Evolutionary conservation across 768 basidiomycete species (phyloP), one percentile per base, ranked within the genome.

Genomic region (Psilocybe tampanensis): DNA sequence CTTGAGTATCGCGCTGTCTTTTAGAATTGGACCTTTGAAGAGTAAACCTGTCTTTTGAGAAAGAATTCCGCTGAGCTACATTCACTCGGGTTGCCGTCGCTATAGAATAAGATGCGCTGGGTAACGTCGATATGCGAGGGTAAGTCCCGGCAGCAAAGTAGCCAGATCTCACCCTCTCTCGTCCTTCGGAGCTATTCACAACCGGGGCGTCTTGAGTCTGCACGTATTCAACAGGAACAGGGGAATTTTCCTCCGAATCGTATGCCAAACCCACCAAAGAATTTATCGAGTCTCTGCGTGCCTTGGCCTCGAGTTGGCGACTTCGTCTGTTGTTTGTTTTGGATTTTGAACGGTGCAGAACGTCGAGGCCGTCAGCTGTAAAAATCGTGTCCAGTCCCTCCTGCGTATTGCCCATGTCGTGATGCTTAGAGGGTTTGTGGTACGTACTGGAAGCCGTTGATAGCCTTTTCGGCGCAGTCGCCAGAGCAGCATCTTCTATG

Each of bases 91-190:
- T 72, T 44, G 73, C 63, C 60, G 71, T 51, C 60, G 70, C 64
- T 72, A 58, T 76, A 60, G 68, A 77, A 67, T 65, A 71, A 11
- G 74, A 66, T 21, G 73, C 60, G 29, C 56, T 64, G 33, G 77
- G 74, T 42, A 79, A 70, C 18, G 75, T 73, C 13, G 86, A 87
- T 23, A 76, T 74, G 41, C 84, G 84, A 64, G 81, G 79, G 70
- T 84, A 80, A 36, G 76, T 69, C 6, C 82, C 77, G 3, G 81
- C 76, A 8, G 81, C 79, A 56, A 83, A 85, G 64, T 90, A 88
- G 6, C 86, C 80, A 8, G 88, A 88, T 67, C 89, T 87, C 61
- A 90, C 85, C 33, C 81, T 82, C 45, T 80, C 82, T 34, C 89
- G 84, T 36, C 88, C 85, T 54, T 81, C 83, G 64, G 60, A 47